A percentile compares a stretch with the other conserved stretches of the same genome.
Evolutionary conservation across 129 eudicot species (phyloP).

Genomic region (Centaurea solstitialis): DNA sequence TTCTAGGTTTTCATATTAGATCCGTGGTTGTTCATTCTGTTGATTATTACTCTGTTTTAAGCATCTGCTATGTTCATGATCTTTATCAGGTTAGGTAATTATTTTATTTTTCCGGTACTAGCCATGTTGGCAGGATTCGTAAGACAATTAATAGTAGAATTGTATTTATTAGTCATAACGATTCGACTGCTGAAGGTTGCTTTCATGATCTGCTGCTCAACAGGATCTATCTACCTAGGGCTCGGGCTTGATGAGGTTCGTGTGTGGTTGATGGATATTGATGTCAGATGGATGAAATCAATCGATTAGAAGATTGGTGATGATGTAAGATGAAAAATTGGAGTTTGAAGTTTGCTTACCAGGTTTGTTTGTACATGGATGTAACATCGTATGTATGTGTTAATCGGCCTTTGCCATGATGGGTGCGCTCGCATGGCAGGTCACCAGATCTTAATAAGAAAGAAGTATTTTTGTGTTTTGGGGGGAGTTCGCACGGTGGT

Average conservation of each 20-base stretch:
- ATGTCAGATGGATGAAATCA: not conserved
- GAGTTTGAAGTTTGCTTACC: not conserved
- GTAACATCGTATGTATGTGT: not conserved
- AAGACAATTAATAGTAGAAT: not conserved
- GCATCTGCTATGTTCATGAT: not conserved
- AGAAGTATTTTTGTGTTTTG: slow-evolving; percentile 17
- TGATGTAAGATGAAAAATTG: not conserved
- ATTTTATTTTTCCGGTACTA: not conserved
- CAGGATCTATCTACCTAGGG: not conserved
- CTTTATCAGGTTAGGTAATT: not conserved
- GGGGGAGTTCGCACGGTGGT: slow-evolving; percentile 72
- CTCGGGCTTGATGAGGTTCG: not conserved
- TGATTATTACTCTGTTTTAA: not conserved
- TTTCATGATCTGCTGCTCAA: not conserved
- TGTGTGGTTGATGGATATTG: not conserved
- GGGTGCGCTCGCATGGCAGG: slow-evolving; percentile 64
- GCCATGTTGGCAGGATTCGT: not conserved
- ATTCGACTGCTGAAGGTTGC: not conserved
- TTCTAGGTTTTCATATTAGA: not conserved
- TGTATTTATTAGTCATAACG: not conserved
- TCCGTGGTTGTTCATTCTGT: not conserved
- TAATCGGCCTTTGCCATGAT: slow-evolving; percentile 47
- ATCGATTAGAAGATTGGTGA: not conserved
- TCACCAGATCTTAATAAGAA: slow-evolving; percentile 18
- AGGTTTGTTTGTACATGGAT: not conserved